These are phyloP conservation scores for Nakaseomyces sp. DNA, from an alignment of 1,139 yeast genomes.

Conservation along the genomic window DNA sequence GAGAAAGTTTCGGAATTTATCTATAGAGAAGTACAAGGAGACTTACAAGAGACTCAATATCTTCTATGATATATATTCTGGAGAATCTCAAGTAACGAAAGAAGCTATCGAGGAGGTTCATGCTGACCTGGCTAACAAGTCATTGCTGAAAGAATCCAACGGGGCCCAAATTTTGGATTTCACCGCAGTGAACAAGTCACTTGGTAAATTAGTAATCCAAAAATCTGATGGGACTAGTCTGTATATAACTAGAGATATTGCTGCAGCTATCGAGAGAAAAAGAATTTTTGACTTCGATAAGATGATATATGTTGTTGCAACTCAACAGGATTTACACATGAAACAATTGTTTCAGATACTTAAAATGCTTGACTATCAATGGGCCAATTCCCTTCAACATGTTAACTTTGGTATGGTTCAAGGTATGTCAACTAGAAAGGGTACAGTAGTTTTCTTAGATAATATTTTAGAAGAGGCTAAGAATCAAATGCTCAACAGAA, in stretches of 20 bases:
- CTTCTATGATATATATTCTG: slow-evolving; percentile 77
- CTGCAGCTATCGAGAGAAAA: slow-evolving; percentile 90
- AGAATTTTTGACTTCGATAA: slow-evolving; percentile 80
- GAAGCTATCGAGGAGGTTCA: slow-evolving; percentile 63
- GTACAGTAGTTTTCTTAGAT: slow-evolving; percentile 95
- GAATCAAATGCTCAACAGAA: slow-evolving; percentile 92
- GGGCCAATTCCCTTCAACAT: slow-evolving; percentile 76
- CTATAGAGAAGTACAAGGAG: slow-evolving; percentile 74
- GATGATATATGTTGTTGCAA: slow-evolving; percentile 94
- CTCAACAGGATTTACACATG: slow-evolving; percentile 90
- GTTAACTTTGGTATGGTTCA: slow-evolving; percentile 96
- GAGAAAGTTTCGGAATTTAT: slow-evolving; percentile 81
- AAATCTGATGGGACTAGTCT: slow-evolving; percentile 94
- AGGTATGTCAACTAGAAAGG: slow-evolving; percentile 98
- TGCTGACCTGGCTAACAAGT: slow-evolving; percentile 52
- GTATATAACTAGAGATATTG: slow-evolving; percentile 92
- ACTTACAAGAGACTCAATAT: slow-evolving; percentile 92
- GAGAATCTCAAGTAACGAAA: slow-evolving; percentile 88
- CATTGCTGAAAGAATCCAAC: slow-evolving; percentile 72
- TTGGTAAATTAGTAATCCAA: slow-evolving; percentile 89
- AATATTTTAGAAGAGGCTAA: slow-evolving; percentile 89
- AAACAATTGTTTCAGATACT: slow-evolving; percentile 92
- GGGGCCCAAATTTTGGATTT: slow-evolving; percentile 90
- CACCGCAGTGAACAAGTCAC: slow-evolving; percentile 75
- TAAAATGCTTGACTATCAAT: slow-evolving; percentile 81